phyloP scores from a whole-genome alignment of 139 green algal genomes.

The Zygnema circumcarinatum region DNA sequence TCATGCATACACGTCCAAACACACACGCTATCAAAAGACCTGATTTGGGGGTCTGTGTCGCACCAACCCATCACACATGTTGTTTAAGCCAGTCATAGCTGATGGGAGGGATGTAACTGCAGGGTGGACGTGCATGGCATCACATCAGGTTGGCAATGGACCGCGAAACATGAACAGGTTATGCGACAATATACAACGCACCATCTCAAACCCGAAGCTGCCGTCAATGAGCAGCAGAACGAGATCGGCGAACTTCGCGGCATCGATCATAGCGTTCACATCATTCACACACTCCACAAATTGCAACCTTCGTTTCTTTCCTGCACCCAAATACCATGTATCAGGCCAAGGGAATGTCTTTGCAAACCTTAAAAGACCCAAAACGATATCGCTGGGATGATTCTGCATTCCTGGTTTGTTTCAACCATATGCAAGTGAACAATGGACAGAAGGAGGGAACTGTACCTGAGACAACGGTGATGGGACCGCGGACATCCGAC shows the following conservation, averaged over 20 bases:
- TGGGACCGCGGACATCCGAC: constrained; percentile 83
- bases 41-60: no score
- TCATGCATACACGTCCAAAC: no score
- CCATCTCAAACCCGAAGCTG: constrained; percentile 98
- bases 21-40: no score
- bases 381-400: neutral
- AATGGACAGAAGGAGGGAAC: neutral
- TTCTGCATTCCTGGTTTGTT: neutral
- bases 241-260: constrained; percentile 95
- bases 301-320: constrained; percentile 90
- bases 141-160: no score
- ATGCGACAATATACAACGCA: constrained; percentile 56
- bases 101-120: no score
- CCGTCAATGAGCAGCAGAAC: constrained; percentile 95
- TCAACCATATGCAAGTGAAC: constrained; percentile 3
- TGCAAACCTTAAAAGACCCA: no score
- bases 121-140: no score
- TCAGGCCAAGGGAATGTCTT: no score
- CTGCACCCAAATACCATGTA: constrained; percentile 64
- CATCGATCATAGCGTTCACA: constrained; percentile 90
- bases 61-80: no score
- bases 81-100: no score
- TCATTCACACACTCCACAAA: constrained; percentile 93
- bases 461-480: constrained; percentile 84
- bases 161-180: no score